These are phyloP conservation scores for Chenopodium berlandieri DNA, from an alignment of 148 eudicot species.

Conservation along the genomic window DNA sequence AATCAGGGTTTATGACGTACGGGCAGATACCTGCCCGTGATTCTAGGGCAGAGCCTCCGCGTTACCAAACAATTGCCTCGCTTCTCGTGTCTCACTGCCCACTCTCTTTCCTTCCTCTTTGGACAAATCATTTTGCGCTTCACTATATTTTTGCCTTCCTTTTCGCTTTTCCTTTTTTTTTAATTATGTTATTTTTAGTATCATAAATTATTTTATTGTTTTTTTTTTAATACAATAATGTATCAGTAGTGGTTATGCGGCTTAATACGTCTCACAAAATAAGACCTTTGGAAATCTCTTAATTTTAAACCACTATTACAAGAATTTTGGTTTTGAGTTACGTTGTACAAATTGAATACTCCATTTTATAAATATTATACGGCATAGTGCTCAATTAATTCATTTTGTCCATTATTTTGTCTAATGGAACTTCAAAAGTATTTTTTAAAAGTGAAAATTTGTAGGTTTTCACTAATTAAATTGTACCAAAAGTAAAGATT, in stretches of 20 bases:
- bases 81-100: conserved; percentile 12
- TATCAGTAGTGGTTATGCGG: neutral
- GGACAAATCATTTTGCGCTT: neutral
- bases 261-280: neutral
- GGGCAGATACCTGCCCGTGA: conserved; percentile 22
- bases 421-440: too few species aligned
- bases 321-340: too few species aligned
- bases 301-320: too few species aligned
- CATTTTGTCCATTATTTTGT: too few species aligned
- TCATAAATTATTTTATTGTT: too few species aligned
- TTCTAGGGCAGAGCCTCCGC: conserved; percentile 10
- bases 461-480: too few species aligned
- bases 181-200: neutral
- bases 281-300: neutral
- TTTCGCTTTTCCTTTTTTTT: neutral
- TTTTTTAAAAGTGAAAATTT: too few species aligned
- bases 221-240: too few species aligned
- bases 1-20: neutral
- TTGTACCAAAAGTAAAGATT: too few species aligned
- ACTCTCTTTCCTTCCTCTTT: conserved; percentile 5
- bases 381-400: too few species aligned
- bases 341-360: too few species aligned
- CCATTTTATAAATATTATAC: too few species aligned
- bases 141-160: neutral
- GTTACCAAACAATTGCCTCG: conserved; percentile 24